A percentile compares a stretch with the other conserved stretches of the same genome.
Evolutionary conservation across 495 filamentous ascomycete species (phyloP).

Genomic region (Tuber melanosporum): DNA sequence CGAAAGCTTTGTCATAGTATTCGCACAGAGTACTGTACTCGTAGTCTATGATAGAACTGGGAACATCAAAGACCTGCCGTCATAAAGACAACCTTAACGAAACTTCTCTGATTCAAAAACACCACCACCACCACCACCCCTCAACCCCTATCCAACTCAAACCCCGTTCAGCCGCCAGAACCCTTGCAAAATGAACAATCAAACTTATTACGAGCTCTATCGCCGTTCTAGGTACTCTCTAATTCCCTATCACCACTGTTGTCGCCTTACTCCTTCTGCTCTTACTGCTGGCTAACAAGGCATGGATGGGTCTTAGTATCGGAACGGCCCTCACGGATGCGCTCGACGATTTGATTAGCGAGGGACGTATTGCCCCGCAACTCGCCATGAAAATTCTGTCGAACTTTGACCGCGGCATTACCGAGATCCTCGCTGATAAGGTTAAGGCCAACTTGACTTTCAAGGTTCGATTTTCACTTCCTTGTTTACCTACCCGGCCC

Average conservation of each 20-base stretch:
- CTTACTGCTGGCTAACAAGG: constrained; percentile 31
- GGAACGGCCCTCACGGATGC: constrained; percentile 88
- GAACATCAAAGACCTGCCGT: neutral
- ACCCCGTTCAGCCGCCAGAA: neutral
- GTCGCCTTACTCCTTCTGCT: constrained; percentile 31
- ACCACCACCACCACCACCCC: neutral
- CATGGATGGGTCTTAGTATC: constrained; percentile 55
- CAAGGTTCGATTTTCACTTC: constrained; percentile 61
- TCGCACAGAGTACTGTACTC: no score
- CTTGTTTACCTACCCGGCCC: neutral
- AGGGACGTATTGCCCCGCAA: constrained; percentile 90
- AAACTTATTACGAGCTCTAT: constrained; percentile 89
- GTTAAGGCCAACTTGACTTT: constrained; percentile 87
- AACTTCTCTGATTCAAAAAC: neutral
- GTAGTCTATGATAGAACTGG: no score
- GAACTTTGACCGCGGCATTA: constrained; percentile 84
- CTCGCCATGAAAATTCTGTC: constrained; percentile 94
- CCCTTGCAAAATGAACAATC: constrained; percentile 33
- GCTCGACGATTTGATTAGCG: constrained; percentile 89
- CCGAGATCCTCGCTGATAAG: constrained; percentile 80
- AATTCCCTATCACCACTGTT: constrained; percentile 25
- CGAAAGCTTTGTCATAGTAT: neutral
- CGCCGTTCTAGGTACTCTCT: constrained; percentile 80
- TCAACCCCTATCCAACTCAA: neutral
- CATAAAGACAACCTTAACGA: neutral